Conservation (phyloP, 2,329 filamentous ascomycete genomes). For the Incumbomyces lentus region DNA sequence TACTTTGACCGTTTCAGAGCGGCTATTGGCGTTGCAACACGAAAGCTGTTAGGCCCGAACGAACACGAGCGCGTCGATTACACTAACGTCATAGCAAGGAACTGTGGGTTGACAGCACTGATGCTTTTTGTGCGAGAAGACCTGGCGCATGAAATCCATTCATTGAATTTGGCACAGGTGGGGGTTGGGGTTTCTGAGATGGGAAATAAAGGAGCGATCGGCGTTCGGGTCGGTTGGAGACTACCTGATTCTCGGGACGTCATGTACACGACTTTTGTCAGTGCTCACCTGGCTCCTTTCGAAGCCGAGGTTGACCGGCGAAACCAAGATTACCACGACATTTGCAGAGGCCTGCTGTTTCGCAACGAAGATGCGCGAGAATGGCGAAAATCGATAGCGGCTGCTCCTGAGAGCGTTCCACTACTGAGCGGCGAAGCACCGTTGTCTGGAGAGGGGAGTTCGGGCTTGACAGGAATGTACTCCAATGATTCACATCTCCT, state of each 20-base stretch:
- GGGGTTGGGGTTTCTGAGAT: constrained; percentile 79
- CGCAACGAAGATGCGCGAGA: constrained; percentile 22
- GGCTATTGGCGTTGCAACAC: constrained; percentile 60
- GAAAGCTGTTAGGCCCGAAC: constrained; percentile 30
- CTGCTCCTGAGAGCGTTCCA: constrained; percentile 36
- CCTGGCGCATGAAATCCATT: constrained; percentile 46
- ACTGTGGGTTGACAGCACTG: constrained; percentile 81
- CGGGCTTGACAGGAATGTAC: constrained; percentile 48
- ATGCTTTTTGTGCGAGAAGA: constrained; percentile 68
- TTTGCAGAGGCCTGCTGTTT: constrained; percentile 74
- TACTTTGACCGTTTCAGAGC: constrained; percentile 65
- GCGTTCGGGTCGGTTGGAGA: constrained; percentile 52
- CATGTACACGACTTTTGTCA: constrained; percentile 71
- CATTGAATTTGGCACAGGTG: constrained; percentile 67
- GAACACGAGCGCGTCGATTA: constrained; percentile 43
- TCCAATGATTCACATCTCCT: constrained; percentile 67
- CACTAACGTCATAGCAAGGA: constrained; percentile 58
- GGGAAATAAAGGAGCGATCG: constrained; percentile 93
- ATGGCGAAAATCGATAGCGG: constrained; percentile 6
- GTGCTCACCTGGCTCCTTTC: constrained; percentile 80
- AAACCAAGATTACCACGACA: constrained; percentile 80
- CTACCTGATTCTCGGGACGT: constrained; percentile 21
- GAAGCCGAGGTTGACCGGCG: constrained; percentile 65
- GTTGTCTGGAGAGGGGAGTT: constrained; percentile 21
- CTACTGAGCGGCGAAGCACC: constrained; percentile 12